Base-by-base conservation (phyloP, 768 basidiomycete species). In the Daedalea quercina region DNA sequence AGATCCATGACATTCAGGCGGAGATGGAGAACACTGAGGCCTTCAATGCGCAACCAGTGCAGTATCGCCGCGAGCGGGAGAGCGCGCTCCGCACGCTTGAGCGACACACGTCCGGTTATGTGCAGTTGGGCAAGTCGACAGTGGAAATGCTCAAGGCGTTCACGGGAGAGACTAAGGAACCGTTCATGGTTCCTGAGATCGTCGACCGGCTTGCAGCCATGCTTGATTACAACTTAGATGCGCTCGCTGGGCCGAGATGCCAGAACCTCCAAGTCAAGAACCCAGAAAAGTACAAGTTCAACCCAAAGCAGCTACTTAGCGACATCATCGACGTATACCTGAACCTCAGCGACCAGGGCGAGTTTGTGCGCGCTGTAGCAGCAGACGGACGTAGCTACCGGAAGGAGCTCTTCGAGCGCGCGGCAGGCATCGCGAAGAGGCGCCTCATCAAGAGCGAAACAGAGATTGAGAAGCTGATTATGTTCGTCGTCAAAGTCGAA, bases 181-280 rank as follows among this genome's bases (percentile, higher is more conserved):
- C 96, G 0, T 99, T 97, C 70, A 88, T 96, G 81, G 87, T 91
- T 69, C 87, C 90, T 8, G 96, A 99, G 70, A 97, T 99, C 44
- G 90, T 98, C 48, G 87, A 94, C 66, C 82, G 89, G 33, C 77
- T 99, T 15, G 96, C 96, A 2, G 94, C 94, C 0, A 97, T 96
- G 90, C 70, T 99, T 62, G 90, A 96, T 65, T 93, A 94, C 71
- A 97, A 98, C 63, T 76, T 99, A 19, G 83, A 86, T 46, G 85
- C 84, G 1, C 81, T 99, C 22, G 90, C 85, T 43, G 96, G 96
- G 0, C 93, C 94, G 3, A 84, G 81, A 58, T 94, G 85, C 69
- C 82, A 86, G 57, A 87, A 95, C 34, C 78, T 99, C 12, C 83
- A 78, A 54, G 92, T 98, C 54, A 77, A 83, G 55, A 85, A 96